These are phyloP conservation scores for Myrmaecium sp. DNA, from an alignment of 2,329 filamentous ascomycete genomes.

Conservation along the genomic window DNA sequence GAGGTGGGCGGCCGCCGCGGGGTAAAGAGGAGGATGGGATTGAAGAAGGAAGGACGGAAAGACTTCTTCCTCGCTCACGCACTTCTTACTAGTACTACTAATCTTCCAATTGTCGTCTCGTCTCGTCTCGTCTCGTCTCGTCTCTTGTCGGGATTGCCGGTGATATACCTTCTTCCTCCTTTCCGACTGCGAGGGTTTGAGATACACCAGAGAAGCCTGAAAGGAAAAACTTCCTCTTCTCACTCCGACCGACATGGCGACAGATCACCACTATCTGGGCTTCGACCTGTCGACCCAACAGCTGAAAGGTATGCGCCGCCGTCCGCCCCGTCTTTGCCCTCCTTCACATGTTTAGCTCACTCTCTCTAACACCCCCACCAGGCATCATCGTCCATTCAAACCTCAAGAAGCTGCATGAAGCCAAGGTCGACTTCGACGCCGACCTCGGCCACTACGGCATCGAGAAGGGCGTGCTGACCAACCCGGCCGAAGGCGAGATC, in stretches of 20 bases:
- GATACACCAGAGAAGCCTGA: neutral
- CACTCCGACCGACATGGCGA: slow-evolving; percentile 1
- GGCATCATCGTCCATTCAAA: slow-evolving; percentile 71
- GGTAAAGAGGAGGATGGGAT: no score
- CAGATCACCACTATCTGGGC: slow-evolving; percentile 49
- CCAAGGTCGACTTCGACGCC: slow-evolving; percentile 88
- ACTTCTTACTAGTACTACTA: no score
- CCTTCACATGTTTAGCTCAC: no score
- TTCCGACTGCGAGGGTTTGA: no score
- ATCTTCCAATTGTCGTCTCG: no score
- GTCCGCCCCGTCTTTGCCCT: slow-evolving; percentile 5
- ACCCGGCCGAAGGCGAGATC: slow-evolving; percentile 70
- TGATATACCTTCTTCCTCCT: no score
- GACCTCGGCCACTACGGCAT: slow-evolving; percentile 58
- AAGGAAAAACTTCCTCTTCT: neutral
- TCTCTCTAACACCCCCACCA: slow-evolving; percentile 24
- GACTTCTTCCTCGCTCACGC: no score
- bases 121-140: no score
- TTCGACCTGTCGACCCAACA: slow-evolving; percentile 96
- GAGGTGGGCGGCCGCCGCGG: no score
- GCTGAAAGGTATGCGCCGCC: slow-evolving; percentile 52
- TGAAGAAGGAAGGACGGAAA: no score
- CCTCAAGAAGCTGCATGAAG: slow-evolving; percentile 64
- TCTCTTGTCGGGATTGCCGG: no score
- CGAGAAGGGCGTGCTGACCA: slow-evolving; percentile 73